These are phyloP conservation scores for Leccinum olivaceopallidum DNA, from an alignment of 768 basidiomycete genomes.

Conservation along the genomic window DNA sequence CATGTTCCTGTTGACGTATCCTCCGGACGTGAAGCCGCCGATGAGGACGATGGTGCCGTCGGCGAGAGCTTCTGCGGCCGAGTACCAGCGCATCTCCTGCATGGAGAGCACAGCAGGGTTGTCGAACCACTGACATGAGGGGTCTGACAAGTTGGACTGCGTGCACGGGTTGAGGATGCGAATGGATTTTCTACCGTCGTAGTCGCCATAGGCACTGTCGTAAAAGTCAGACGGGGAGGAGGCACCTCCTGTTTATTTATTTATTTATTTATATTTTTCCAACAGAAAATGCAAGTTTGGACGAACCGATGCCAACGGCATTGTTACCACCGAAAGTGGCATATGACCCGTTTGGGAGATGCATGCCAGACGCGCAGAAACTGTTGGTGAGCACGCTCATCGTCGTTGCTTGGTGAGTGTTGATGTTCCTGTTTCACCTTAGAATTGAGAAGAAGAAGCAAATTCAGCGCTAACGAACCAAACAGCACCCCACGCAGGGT, in stretches of 20 bases:
- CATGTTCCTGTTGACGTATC: conserved; percentile 72
- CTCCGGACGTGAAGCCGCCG: conserved; percentile 74
- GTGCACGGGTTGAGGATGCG: conserved; percentile 78
- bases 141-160: conserved; percentile 41
- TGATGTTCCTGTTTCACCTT: conserved; percentile 20
- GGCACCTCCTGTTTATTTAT: conserved; percentile 33
- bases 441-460: conserved; percentile 30
- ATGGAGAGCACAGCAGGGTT: conserved; percentile 59
- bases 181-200: conserved; percentile 77
- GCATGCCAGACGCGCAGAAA: conserved; percentile 82
- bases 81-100: conserved; percentile 73
- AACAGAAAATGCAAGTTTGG: not conserved
- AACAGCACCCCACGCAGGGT: conserved; percentile 72
- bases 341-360: conserved; percentile 75
- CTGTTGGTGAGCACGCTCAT: conserved; percentile 57
- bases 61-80: conserved; percentile 64
- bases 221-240: conserved; percentile 28
- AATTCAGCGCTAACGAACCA: conserved; percentile 40
- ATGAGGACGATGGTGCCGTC: conserved; percentile 80
- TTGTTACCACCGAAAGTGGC: conserved; percentile 75
- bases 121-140: conserved; percentile 70
- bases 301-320: conserved; percentile 52
- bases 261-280: not conserved
- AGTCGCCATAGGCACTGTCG: conserved; percentile 71
- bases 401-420: conserved; percentile 18